phyloP scores from a whole-genome alignment of 2,329 filamentous ascomycete genomes.

The Podosphaera xanthii region DNA sequence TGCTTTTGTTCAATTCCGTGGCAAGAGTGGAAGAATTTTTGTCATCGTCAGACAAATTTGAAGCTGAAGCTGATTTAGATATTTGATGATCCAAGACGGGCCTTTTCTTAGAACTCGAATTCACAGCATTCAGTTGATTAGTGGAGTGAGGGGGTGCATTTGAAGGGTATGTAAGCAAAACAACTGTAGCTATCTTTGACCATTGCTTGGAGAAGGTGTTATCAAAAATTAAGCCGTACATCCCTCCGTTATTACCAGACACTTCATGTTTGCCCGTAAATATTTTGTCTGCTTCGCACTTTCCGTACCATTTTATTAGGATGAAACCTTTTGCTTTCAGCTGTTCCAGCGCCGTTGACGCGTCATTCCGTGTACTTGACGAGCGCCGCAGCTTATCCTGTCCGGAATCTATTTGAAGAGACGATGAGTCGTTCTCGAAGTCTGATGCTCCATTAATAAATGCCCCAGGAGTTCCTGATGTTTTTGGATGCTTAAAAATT shows the following conservation, averaged over 20 bases:
- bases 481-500: conserved; percentile 88
- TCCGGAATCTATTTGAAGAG: conserved; percentile 9
- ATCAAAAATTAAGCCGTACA: conserved; percentile 93
- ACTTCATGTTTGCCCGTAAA: conserved; percentile 79
- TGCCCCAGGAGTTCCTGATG: conserved; percentile 10
- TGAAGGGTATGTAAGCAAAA: conserved; percentile 81
- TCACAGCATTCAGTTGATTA: conserved; percentile 37
- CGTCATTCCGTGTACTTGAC: conserved; percentile 30
- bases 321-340: conserved; percentile 44
- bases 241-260: conserved; percentile 49
- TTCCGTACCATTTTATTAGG: conserved; percentile 66
- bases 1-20: conserved; percentile 17
- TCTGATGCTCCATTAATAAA: conserved; percentile 5
- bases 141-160: conserved; percentile 53
- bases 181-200: conserved; percentile 86
- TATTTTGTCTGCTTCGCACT: conserved; percentile 91
- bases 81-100: conserved; percentile 26
- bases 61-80: conserved; percentile 22
- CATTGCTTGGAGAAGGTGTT: conserved; percentile 95
- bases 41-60: conserved; percentile 37
- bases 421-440: conserved; percentile 4
- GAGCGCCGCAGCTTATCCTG: conserved; percentile 13
- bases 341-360: conserved; percentile 36
- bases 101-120: conserved; percentile 5
- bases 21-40: conserved; percentile 22